Evolutionary conservation across 768 basidiomycete genomes (phyloP), one percentile per base, ranked within the genome.

Genomic region (Tricholoma saponaceum): DNA sequence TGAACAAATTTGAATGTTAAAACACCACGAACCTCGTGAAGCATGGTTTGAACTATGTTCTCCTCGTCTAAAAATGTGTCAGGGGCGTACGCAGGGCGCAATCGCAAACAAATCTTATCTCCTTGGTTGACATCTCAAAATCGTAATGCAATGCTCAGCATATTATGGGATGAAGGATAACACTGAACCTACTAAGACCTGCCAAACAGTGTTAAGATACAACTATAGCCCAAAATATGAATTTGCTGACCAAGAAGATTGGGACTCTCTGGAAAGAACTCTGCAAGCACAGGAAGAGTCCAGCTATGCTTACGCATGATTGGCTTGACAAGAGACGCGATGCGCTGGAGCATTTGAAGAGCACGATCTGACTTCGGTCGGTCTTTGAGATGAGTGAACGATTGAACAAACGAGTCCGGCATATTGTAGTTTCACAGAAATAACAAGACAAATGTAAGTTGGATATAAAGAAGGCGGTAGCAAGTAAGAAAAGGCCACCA

Each of bases 281-380:
- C 91, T n/a, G 85, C 75, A n/a, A 92, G 82, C 0, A 84, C 78
- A 25, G 90, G 88, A 25, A 93, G 76, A 25, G 80, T 77, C 95
- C 95, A 98, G 4, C 73, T 73, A 63, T 87, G 87, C 62, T 87
- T 91, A 57, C 86, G 78, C 95, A 97, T 97, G 62, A 98, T 93
- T 6, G 95, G 95, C 70, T 95, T 95, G 51, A 96, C 92, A 51
- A 92, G 78, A 1, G 86, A 85, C 0, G 88, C 86, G 28, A 91
- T 78, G 60, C 80, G 79, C 62, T 88, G 81, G 35, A 95, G 78
- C 67, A 90, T 75, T 14, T 76, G 69, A 43, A 92, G 76, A 16
- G 92, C 91, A 37, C 82, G 79, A 60, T 89, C 82, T 44, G 84
- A 80, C 63, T 83, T 81, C 37, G 86, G 86, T 65, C 78, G 79